Base-by-base conservation (phyloP, 192 early-diverging fungal species). In the Haplosporangium gracile region DNA sequence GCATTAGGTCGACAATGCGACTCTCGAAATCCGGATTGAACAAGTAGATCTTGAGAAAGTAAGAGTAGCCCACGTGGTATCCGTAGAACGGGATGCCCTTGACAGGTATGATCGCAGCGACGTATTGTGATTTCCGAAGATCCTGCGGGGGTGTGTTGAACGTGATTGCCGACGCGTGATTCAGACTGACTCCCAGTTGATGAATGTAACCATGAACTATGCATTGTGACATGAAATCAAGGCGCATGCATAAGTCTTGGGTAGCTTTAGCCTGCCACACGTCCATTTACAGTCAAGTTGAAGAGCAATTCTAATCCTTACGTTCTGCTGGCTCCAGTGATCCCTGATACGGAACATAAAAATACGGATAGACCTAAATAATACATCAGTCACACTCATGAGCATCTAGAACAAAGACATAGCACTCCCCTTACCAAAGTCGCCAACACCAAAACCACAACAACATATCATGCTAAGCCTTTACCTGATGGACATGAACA, bases 71-170 rank as follows among this genome's bases (percentile, higher is more conserved):
- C 13, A 90, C 83, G 74, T 95, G 93, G 85, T 96, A 96, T 9
- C 97, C 97, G 88, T 99, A 99, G 82, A 97, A 97, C 2, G 96
- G 95, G 1, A 96, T 86, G 0, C 96, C 97, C 80, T 95, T 95
- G 42, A 96, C 93, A 1, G 93, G 92, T 18, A 89, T 78, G 55
- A 97, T 93, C 2, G 94, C 95, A 0, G 93, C 93, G 20, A 98
- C 88, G 45, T 91, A 91, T 34, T 88, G 88, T 18, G 77, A 80
- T 13, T 75, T 74, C 15, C 76, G 38, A 10, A 22, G 74, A 45
- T 55, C 70, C 73, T 79, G 75, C 55, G 84, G 82, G 10, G 60
- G 60, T 40, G 77, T 39, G 73, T 80, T 88, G 77, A 86, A 68
- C 82, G 79, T 39, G 90, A 88, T 69, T 93, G 81, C 53, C 89